Conservation (phyloP, 2,329 filamentous ascomycete species). For the Fusarium nanum region DNA sequence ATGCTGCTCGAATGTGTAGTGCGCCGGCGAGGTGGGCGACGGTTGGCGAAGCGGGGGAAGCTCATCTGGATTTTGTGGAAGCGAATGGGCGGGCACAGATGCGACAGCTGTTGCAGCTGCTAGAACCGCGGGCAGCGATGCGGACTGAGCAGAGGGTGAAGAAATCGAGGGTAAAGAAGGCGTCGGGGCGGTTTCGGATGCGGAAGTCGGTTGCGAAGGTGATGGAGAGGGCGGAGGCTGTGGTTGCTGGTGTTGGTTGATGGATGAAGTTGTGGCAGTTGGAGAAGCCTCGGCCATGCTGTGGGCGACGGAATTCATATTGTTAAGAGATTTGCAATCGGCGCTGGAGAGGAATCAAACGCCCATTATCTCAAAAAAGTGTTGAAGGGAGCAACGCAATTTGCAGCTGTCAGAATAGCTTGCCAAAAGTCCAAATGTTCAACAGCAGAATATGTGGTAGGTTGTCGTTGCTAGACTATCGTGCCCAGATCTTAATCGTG, state of each 20-base stretch:
- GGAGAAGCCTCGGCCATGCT: constrained; percentile 51
- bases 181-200: constrained; percentile 43
- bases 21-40: constrained; percentile 44
- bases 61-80: constrained; percentile 44
- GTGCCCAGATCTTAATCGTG: constrained; percentile 21
- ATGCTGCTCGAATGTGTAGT: constrained; percentile 47
- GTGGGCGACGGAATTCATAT: constrained; percentile 55
- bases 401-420: constrained; percentile 20
- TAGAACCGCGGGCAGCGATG: constrained; percentile 44
- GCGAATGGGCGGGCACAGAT: constrained; percentile 36
- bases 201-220: constrained; percentile 44
- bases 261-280: constrained; percentile 32
- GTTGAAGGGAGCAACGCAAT: constrained; percentile 18
- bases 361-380: constrained; percentile 42
- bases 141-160: constrained; percentile 44
- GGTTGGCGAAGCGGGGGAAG: constrained; percentile 46
- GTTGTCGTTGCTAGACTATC: constrained; percentile 7
- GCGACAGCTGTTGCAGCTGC: constrained; percentile 40
- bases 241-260: constrained; percentile 42
- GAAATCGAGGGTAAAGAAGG: constrained; percentile 44
- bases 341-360: constrained; percentile 38
- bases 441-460: constrained; percentile 10
- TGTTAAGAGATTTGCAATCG: constrained; percentile 28
- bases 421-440: constrained; percentile 21
- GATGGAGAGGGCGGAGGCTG: constrained; percentile 44